Percentiles rank a stretch among this genome's conserved stretches.
Conservation (phyloP, 2,329 filamentous ascomycete genomes). For the Penicillium sp. region DNA sequence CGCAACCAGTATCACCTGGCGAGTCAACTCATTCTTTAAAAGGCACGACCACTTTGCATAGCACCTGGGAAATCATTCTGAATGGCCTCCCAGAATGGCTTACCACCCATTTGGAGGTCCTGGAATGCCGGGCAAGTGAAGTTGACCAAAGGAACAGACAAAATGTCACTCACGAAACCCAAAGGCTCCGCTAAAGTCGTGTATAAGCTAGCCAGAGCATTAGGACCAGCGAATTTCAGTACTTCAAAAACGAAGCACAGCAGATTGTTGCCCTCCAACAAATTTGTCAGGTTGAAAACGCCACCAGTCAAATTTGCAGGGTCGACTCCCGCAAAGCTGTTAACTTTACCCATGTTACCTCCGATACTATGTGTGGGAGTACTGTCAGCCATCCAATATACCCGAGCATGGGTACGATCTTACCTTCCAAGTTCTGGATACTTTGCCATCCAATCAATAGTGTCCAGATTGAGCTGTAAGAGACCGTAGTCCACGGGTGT, state of each 20-base stretch:
- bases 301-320: constrained; percentile 53
- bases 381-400: neutral
- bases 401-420: neutral
- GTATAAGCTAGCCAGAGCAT: constrained; percentile 39
- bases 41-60: constrained; percentile 30
- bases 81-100: constrained; percentile 40
- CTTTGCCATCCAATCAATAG: constrained; percentile 45
- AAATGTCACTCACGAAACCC: constrained; percentile 37
- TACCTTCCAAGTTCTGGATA: constrained; percentile 51
- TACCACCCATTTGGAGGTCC: constrained; percentile 40
- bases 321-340: constrained; percentile 59
- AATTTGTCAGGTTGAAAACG: constrained; percentile 41
- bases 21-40: constrained; percentile 12
- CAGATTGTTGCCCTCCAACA: constrained; percentile 50
- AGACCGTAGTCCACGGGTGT: constrained; percentile 55
- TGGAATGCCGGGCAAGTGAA: constrained; percentile 41
- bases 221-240: constrained; percentile 42
- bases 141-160: constrained; percentile 38
- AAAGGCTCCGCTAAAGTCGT: constrained; percentile 38
- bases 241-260: constrained; percentile 48
- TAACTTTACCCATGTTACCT: constrained; percentile 59
- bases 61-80: constrained; percentile 39
- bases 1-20: neutral
- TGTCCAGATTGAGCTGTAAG: constrained; percentile 50
- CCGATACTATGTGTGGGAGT: constrained; percentile 49